Evolutionary conservation across 495 filamentous ascomycete species (phyloP).

Genomic region (Penicillium dipodomyicola): DNA sequence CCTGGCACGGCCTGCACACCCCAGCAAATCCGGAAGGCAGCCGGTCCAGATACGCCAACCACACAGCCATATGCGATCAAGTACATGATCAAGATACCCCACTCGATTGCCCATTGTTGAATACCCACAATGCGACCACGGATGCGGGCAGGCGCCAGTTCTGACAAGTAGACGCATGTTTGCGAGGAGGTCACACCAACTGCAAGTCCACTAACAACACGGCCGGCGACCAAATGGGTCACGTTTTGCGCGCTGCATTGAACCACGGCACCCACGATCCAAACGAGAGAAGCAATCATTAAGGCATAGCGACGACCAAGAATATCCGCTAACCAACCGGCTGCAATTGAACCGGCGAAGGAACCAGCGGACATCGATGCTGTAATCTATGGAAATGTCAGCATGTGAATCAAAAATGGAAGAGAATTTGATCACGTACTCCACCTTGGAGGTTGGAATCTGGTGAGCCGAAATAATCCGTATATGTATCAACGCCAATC

Average conservation of each 20-base stretch:
- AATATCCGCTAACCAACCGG: conserved; percentile 65
- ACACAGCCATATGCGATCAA: conserved; percentile 63
- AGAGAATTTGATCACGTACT: conserved; percentile 27
- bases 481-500: conserved; percentile 66
- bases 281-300: conserved; percentile 64
- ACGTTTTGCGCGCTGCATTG: conserved; percentile 60
- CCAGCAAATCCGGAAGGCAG: conserved; percentile 71
- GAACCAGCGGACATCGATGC: conserved; percentile 66
- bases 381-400: conserved; percentile 31
- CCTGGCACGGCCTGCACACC: conserved; percentile 69
- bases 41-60: conserved; percentile 43
- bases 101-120: conserved; percentile 75
- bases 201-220: conserved; percentile 67
- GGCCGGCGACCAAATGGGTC: conserved; percentile 65
- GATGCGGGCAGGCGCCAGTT: conserved; percentile 65
- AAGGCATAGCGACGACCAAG: conserved; percentile 63
- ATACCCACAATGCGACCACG: conserved; percentile 69
- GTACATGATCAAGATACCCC: conserved; percentile 64
- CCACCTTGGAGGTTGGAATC: conserved; percentile 60
- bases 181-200: conserved; percentile 76
- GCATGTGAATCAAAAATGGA: background rate
- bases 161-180: conserved; percentile 78
- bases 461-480: conserved; percentile 63
- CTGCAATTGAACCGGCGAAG: conserved; percentile 60
- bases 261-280: conserved; percentile 67